These are phyloP conservation scores for Pseudogymnoascus sp. DNA, from an alignment of 2,329 filamentous ascomycete species.

Conservation along the genomic window DNA sequence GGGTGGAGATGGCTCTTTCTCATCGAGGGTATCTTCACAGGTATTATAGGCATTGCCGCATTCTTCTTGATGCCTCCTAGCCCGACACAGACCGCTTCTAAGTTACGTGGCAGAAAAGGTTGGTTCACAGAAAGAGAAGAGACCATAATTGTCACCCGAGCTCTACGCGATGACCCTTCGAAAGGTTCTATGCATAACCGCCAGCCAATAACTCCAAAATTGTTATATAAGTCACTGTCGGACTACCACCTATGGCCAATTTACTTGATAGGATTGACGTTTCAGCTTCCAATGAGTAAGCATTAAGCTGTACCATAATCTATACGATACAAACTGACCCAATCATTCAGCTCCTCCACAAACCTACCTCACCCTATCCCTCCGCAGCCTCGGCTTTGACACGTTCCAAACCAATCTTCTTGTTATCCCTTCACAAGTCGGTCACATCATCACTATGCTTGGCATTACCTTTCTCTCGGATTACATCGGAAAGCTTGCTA, in stretches of 20 bases:
- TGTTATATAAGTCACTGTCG: constrained; percentile 40
- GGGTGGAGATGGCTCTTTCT: constrained; percentile 36
- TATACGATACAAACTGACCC: constrained; percentile 18
- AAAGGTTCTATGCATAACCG: constrained; percentile 45
- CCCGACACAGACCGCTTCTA: constrained; percentile 33
- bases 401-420: constrained; percentile 58
- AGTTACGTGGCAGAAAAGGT: constrained; percentile 51
- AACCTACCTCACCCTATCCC: constrained; percentile 52
- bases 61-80: constrained; percentile 22
- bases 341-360: constrained; percentile 28
- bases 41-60: constrained; percentile 18
- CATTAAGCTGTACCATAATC: not conserved
- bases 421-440: constrained; percentile 48
- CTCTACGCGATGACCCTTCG: constrained; percentile 44
- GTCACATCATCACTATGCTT: constrained; percentile 39
- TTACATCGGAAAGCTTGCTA: constrained; percentile 42
- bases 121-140: constrained; percentile 58
- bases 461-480: constrained; percentile 34
- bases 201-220: constrained; percentile 37
- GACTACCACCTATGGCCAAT: constrained; percentile 49
- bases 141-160: constrained; percentile 54
- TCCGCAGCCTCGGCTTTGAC: constrained; percentile 50
- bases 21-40: constrained; percentile 22
- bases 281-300: constrained; percentile 44
- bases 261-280: constrained; percentile 36